phyloP scores from a whole-genome alignment of 768 basidiomycete species.

The Termitomyces sp. region DNA sequence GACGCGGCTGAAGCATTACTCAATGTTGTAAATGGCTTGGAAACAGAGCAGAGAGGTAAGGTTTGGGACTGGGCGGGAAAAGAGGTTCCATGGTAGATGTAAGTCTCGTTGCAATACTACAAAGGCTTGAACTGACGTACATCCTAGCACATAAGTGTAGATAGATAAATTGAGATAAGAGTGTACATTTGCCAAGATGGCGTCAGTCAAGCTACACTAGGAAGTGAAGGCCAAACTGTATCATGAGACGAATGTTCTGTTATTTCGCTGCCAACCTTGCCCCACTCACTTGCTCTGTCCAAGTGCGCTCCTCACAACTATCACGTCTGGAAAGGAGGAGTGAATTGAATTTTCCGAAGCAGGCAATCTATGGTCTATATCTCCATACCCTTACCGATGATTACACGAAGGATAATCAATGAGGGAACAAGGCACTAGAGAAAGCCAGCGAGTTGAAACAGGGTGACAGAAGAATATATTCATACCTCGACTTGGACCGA shows the following conservation, averaged over 20 bases:
- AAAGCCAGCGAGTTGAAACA: not conserved
- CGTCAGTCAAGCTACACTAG: not conserved
- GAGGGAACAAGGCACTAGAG: slow-evolving; percentile 5
- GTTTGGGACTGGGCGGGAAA: slow-evolving; percentile 58
- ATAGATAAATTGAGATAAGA: not conserved
- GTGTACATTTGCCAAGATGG: too few species aligned
- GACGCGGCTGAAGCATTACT: slow-evolving; percentile 43
- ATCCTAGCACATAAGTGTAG: not conserved
- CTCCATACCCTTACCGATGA: not conserved
- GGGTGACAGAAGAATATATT: not conserved
- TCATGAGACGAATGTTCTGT: not conserved
- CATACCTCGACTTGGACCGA: slow-evolving; percentile 20
- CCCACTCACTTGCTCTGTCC: not conserved
- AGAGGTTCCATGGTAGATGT: slow-evolving; percentile 34
- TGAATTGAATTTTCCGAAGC: not conserved
- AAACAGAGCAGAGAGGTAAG: slow-evolving; percentile 37
- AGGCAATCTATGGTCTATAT: not conserved
- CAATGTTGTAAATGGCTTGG: slow-evolving; percentile 38
- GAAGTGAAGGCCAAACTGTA: not conserved
- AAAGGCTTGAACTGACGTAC: too few species aligned
- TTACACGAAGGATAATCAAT: slow-evolving; percentile 9
- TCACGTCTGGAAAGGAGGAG: not conserved
- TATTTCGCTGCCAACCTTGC: not conserved
- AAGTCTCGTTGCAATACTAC: not conserved
- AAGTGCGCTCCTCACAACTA: not conserved